Evolutionary conservation across 2,329 filamentous ascomycete species (phyloP).

Genomic region (Colletotrichum orbiculare): DNA sequence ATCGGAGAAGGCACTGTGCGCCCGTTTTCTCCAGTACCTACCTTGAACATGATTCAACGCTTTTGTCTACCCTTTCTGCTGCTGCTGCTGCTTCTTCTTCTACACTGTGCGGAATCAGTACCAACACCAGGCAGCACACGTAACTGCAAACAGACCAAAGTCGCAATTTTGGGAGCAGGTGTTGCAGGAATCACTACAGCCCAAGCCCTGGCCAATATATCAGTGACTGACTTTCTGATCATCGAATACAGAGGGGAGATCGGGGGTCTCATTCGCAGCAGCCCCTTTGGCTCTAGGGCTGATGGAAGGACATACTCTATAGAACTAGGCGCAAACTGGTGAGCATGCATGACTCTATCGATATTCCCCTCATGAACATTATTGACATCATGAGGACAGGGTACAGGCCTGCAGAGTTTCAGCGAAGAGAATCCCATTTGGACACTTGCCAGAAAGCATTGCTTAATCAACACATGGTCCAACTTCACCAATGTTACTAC

Average conservation of each 20-base stretch:
- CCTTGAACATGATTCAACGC: no score
- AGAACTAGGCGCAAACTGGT: conserved; percentile 77
- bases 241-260: conserved; percentile 71
- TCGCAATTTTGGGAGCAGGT: conserved; percentile 65
- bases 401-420: conserved; percentile 39
- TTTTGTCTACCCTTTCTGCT: no score
- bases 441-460: conserved; percentile 69
- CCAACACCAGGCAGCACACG: no score
- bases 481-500: conserved; percentile 69
- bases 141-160: conserved; percentile 48
- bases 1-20: no score
- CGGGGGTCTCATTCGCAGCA: conserved; percentile 70
- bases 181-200: conserved; percentile 73
- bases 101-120: no score
- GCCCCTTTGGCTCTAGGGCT: conserved; percentile 61
- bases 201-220: conserved; percentile 70
- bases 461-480: conserved; percentile 65
- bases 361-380: conserved; percentile 37
- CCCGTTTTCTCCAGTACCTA: no score
- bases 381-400: neutral
- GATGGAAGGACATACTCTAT: conserved; percentile 66
- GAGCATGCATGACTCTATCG: neutral
- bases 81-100: no score
- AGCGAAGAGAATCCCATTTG: conserved; percentile 69
- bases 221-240: conserved; percentile 72